A percentile compares a stretch with the other conserved stretches of the same genome.
These are phyloP conservation scores for Curvularia eragrostidis DNA, from an alignment of 2,329 filamentous ascomycete genomes.

Conservation along the genomic window DNA sequence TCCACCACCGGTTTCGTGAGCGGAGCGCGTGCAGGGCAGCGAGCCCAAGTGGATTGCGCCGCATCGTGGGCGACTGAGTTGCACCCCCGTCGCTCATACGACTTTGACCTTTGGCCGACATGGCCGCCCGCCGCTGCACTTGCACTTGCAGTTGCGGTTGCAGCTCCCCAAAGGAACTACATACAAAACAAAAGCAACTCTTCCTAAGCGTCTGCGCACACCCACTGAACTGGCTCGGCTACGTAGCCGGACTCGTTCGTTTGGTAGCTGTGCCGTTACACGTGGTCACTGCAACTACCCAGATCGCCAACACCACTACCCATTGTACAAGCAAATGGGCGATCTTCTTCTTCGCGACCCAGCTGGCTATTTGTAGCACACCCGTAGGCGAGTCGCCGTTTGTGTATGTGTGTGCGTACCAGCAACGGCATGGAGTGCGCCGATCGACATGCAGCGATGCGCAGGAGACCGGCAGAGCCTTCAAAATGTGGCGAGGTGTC, in stretches of 20 bases:
- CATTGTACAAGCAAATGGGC: conserved; percentile 18
- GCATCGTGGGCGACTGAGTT: conserved; percentile 11
- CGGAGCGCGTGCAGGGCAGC: conserved; percentile 18
- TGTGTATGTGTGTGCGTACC: conserved; percentile 29
- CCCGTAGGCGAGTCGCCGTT: neutral
- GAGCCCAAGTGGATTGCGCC: conserved; percentile 13
- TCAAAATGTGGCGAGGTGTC: conserved; percentile 26
- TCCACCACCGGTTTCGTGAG: conserved; percentile 12
- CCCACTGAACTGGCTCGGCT: conserved; percentile 37
- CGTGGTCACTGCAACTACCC: conserved; percentile 22
- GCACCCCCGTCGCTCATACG: conserved; percentile 6
- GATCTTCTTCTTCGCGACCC: neutral
- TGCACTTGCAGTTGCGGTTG: neutral
- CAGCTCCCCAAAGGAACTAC: neutral
- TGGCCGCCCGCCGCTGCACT: neutral
- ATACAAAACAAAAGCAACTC: neutral
- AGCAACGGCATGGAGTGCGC: conserved; percentile 25
- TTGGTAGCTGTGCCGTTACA: conserved; percentile 31
- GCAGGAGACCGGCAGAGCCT: conserved; percentile 26
- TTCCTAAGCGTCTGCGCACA: conserved; percentile 12
- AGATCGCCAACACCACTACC: conserved; percentile 18
- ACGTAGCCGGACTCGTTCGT: conserved; percentile 29
- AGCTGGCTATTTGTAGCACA: conserved; percentile 2
- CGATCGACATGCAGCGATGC: conserved; percentile 33
- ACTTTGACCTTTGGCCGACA: neutral